Evolutionary conservation across 139 green algal genomes (phyloP).

Genomic region (Microglena sp.): DNA sequence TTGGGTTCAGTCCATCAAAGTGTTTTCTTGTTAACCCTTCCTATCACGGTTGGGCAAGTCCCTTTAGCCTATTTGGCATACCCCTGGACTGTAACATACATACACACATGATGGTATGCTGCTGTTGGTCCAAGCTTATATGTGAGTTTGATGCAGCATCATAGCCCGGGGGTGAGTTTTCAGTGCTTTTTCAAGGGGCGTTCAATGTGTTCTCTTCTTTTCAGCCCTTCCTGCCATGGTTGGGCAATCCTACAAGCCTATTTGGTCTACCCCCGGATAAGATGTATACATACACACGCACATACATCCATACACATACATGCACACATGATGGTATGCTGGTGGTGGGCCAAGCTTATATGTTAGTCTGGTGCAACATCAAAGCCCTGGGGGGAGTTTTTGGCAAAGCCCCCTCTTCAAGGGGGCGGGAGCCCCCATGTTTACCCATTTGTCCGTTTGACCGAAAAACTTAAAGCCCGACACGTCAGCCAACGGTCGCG

Average conservation of each 20-base stretch:
- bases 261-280: neutral
- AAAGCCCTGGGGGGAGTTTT: too few relatives aligned
- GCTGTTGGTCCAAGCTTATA: conserved; percentile 35
- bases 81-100: too few relatives aligned
- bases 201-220: neutral
- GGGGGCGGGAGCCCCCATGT: too few relatives aligned
- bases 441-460: too few relatives aligned
- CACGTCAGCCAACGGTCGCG: too few relatives aligned
- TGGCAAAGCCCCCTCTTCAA: too few relatives aligned
- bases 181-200: too few relatives aligned
- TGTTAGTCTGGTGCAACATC: too few relatives aligned
- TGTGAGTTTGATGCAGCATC: too few relatives aligned
- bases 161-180: too few relatives aligned
- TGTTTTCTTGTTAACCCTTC: neutral
- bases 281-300: neutral
- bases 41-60: neutral
- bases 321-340: conserved; percentile 14
- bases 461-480: too few relatives aligned
- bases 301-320: neutral
- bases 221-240: conserved; percentile 29
- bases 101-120: conserved; percentile 15
- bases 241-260: conserved; percentile 41
- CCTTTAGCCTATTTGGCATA: neutral
- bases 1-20: neutral
- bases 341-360: conserved; percentile 36